These are phyloP conservation scores for Extremus antarcticus DNA, from an alignment of 495 filamentous ascomycete genomes.

Conservation along the genomic window DNA sequence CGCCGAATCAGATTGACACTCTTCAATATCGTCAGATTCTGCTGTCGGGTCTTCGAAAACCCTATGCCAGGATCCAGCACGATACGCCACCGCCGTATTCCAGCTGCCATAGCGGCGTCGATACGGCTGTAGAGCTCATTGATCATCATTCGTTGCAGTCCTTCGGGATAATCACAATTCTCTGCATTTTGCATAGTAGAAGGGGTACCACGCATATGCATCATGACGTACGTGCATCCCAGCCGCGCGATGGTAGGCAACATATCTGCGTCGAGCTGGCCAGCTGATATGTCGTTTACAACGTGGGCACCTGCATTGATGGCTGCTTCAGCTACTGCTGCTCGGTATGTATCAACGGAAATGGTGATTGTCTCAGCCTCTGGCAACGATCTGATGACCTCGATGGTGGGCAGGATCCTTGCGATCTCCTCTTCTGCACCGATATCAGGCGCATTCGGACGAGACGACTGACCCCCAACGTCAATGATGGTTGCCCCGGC, in stretches of 20 bases:
- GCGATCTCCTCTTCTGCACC: slow-evolving; percentile 59
- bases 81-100: slow-evolving; percentile 84
- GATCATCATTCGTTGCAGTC: slow-evolving; percentile 55
- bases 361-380: slow-evolving; percentile 54
- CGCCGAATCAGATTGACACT: slow-evolving; percentile 47
- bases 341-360: slow-evolving; percentile 86
- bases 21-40: slow-evolving; percentile 72
- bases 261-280: slow-evolving; percentile 70
- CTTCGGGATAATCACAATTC: slow-evolving; percentile 51
- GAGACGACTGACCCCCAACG: slow-evolving; percentile 84
- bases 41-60: slow-evolving; percentile 71
- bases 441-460: slow-evolving; percentile 59
- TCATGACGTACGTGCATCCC: slow-evolving; percentile 74
- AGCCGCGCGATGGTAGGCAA: slow-evolving; percentile 66
- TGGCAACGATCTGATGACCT: slow-evolving; percentile 57
- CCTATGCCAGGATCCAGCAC: slow-evolving; percentile 90
- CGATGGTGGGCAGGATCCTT: slow-evolving; percentile 68
- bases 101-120: slow-evolving; percentile 65
- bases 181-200: slow-evolving; percentile 59
- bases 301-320: slow-evolving; percentile 79
- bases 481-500: slow-evolving; percentile 76
- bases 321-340: slow-evolving; percentile 70
- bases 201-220: slow-evolving; percentile 92
- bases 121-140: slow-evolving; percentile 63
- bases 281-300: slow-evolving; percentile 89